Evolutionary conservation across 176 grass and related monocot species (phyloP).

Genomic region (Typha latifolia): DNA sequence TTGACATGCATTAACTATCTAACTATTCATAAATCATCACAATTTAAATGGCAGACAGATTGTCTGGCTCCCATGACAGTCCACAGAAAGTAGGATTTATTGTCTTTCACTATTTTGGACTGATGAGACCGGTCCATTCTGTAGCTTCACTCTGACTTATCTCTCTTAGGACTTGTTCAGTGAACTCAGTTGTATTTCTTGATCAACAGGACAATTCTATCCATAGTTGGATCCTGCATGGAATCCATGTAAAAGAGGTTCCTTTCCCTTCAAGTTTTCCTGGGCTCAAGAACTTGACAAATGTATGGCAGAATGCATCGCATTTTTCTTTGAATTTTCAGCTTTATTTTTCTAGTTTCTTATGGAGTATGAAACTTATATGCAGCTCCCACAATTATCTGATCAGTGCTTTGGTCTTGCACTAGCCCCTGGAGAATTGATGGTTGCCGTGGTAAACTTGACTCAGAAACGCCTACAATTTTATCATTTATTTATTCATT

Average conservation of each 20-base stretch:
- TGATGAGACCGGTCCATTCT: no score
- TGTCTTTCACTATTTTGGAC: no score
- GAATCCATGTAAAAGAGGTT: slow-evolving; percentile 46
- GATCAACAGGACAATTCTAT: slow-evolving; percentile 68
- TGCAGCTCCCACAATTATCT: slow-evolving; percentile 69
- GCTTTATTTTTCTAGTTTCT: slow-evolving; percentile 14
- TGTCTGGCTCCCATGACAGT: no score
- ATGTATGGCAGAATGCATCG: slow-evolving; percentile 35
- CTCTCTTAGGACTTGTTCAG: no score
- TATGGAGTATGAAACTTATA: slow-evolving; percentile 24
- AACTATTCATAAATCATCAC: no score
- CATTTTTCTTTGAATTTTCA: slow-evolving; percentile 12
- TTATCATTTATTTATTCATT: background rate
- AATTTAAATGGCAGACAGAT: no score
- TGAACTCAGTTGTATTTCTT: slow-evolving; percentile 11
- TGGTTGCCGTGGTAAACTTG: slow-evolving; percentile 64
- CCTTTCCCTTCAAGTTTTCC: slow-evolving; percentile 40
- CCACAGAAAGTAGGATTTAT: no score
- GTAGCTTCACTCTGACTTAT: no score
- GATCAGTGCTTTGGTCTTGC: slow-evolving; percentile 79
- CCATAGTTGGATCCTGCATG: slow-evolving; percentile 49
- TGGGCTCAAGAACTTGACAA: slow-evolving; percentile 30
- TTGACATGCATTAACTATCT: no score
- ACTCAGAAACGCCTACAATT: background rate
- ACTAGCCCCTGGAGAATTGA: slow-evolving; percentile 65